These are phyloP conservation scores for Crucihimalaya himalaica DNA, from an alignment of 345 rosid genomes.

Conservation along the genomic window DNA sequence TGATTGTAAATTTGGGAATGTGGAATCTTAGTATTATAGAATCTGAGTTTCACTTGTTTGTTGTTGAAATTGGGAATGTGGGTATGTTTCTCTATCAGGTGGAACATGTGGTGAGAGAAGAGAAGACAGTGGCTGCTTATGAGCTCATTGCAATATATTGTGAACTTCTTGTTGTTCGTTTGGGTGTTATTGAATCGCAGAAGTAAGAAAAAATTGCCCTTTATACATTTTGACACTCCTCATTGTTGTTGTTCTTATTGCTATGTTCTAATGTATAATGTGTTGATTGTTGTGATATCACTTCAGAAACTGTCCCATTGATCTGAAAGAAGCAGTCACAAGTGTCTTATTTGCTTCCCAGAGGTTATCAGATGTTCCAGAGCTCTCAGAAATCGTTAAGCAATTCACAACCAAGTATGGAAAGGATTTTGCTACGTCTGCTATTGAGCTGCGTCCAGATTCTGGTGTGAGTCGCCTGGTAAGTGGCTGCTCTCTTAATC, in stretches of 20 bases:
- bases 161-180: slow-evolving; percentile 70
- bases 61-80: slow-evolving; percentile 1
- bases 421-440: slow-evolving; percentile 69
- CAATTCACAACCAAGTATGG: slow-evolving; percentile 83
- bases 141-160: slow-evolving; percentile 82
- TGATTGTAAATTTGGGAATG: not conserved
- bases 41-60: slow-evolving; percentile 8
- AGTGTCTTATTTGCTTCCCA: slow-evolving; percentile 84
- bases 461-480: slow-evolving; percentile 93
- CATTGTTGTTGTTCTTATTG: not conserved
- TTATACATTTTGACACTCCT: not conserved
- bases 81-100: slow-evolving; percentile 47
- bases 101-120: slow-evolving; percentile 92
- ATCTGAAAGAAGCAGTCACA: slow-evolving; percentile 79
- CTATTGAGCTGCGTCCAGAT: slow-evolving; percentile 84
- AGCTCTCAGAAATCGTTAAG: slow-evolving; percentile 69
- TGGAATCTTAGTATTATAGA: not conserved
- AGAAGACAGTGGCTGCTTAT: slow-evolving; percentile 86
- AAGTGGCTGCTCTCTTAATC: slow-evolving; percentile 35
- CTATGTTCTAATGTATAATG: not conserved
- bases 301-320: slow-evolving; percentile 71
- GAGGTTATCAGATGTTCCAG: slow-evolving; percentile 86
- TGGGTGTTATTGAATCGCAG: slow-evolving; percentile 83
- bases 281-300: slow-evolving; percentile 18
- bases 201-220: slow-evolving; percentile 46